phyloP scores from a whole-genome alignment of 106 monocot species.

The Dactylorhiza incarnata region DNA sequence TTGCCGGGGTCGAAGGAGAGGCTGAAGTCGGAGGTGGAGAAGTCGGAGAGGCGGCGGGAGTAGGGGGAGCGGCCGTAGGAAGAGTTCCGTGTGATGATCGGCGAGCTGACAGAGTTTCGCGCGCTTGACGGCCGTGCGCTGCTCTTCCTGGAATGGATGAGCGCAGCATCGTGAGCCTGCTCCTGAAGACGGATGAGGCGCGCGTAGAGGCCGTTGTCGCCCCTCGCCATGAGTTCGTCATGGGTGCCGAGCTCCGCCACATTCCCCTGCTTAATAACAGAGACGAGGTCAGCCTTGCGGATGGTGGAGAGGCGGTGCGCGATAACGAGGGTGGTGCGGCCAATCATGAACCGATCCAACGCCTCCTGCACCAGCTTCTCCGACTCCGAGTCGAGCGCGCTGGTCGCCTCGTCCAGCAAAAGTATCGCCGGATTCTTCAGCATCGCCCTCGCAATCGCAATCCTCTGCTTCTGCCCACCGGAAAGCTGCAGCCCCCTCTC shows the following conservation, averaged over 20 bases:
- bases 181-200: conserved; percentile 90
- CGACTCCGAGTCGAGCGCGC: conserved; percentile 90
- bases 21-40: conserved; percentile 62
- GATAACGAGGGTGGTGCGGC: conserved; percentile 91
- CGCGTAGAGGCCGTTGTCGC: conserved; percentile 68
- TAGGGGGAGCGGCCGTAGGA: conserved; percentile 89
- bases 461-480: conserved; percentile 94
- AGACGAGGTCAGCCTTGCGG: conserved; percentile 84
- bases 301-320: conserved; percentile 94
- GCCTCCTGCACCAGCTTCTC: conserved; percentile 98
- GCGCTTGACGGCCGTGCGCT: conserved; percentile 90
- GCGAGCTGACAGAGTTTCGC: conserved; percentile 80
- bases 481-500: conserved; percentile 92
- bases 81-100: conserved; percentile 74
- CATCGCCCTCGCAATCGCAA: conserved; percentile 99
- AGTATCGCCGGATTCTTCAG: conserved; percentile 94
- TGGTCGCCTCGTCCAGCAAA: conserved; percentile 89
- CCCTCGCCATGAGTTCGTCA: conserved; percentile 79
- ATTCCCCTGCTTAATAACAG: conserved; percentile 65
- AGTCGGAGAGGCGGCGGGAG: conserved; percentile 82
- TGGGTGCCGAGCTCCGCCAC: conserved; percentile 81
- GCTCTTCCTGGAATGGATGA: conserved; percentile 64
- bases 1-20: conserved; percentile 33
- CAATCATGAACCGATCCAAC: conserved; percentile 96
- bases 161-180: conserved; percentile 69